Percentiles rank a stretch among this genome's conserved stretches.
phyloP scores from a whole-genome alignment of 2,329 filamentous ascomycete genomes.

The Onygena corvina region DNA sequence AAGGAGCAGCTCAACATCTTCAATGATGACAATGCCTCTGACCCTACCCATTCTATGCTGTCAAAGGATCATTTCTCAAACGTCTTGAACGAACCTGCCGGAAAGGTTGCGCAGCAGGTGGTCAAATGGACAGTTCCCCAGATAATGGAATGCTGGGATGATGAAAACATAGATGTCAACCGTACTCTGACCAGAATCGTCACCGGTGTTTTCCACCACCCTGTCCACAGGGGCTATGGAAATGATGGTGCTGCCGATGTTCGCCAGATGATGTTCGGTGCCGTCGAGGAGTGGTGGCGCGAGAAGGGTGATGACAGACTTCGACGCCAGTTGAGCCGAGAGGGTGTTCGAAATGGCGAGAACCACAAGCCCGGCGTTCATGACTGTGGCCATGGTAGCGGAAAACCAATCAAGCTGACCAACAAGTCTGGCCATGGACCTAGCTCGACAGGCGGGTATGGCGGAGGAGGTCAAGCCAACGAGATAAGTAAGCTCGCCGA shows the following conservation, averaged over 20 bases:
- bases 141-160: slow-evolving; percentile 76
- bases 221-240: slow-evolving; percentile 59
- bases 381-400: slow-evolving; percentile 76
- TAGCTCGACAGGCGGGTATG: slow-evolving; percentile 29
- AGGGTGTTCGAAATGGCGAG: slow-evolving; percentile 61
- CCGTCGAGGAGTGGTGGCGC: slow-evolving; percentile 73
- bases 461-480: slow-evolving; percentile 17
- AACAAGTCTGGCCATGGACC: slow-evolving; percentile 32
- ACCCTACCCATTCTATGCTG: slow-evolving; percentile 91
- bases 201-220: slow-evolving; percentile 74
- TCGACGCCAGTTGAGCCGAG: slow-evolving; percentile 61
- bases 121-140: slow-evolving; percentile 81
- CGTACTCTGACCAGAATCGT: slow-evolving; percentile 65
- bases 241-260: slow-evolving; percentile 61
- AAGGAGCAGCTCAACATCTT: slow-evolving; percentile 82
- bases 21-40: slow-evolving; percentile 58
- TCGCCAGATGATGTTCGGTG: slow-evolving; percentile 63
- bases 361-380: slow-evolving; percentile 81
- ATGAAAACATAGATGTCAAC: slow-evolving; percentile 57
- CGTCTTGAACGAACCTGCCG: slow-evolving; percentile 76
- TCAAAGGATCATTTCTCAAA: slow-evolving; percentile 94
- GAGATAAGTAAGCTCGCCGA: slow-evolving; percentile 43
- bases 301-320: slow-evolving; percentile 55
- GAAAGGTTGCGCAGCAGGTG: slow-evolving; percentile 65
- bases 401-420: slow-evolving; percentile 65